A percentile compares a stretch with the other conserved stretches of the same genome.
Conservation (phyloP, 768 basidiomycete genomes). For the Hypsizygus marmoreus region DNA sequence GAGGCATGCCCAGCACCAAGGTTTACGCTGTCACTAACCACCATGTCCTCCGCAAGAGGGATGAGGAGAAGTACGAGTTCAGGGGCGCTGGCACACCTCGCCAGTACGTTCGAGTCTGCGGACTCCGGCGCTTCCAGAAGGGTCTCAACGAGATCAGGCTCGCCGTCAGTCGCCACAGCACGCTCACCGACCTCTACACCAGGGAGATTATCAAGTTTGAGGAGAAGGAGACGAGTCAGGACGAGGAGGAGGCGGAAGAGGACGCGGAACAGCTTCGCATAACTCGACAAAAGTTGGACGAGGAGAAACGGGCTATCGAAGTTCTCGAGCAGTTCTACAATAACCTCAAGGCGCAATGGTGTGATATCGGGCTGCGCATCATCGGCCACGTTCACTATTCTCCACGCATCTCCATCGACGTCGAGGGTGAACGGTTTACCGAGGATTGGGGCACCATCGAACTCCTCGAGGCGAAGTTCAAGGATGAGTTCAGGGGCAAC, state of each 20-base stretch:
- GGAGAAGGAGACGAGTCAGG: constrained; percentile 23
- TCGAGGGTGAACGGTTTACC: constrained; percentile 23
- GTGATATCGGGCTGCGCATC: constrained; percentile 19
- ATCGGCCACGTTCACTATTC: constrained; percentile 26
- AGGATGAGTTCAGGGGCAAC: constrained; percentile 31
- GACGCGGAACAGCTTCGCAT: constrained; percentile 15
- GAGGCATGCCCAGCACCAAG: constrained; percentile 24
- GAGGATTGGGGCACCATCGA: constrained; percentile 27
- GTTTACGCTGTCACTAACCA: constrained; percentile 28
- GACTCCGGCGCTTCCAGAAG: constrained; percentile 22
- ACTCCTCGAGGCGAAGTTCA: constrained; percentile 25
- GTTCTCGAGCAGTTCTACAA: constrained; percentile 24
- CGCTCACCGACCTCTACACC: constrained; percentile 17
- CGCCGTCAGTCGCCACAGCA: constrained; percentile 10
- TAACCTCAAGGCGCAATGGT: constrained; percentile 22
- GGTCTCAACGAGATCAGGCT: constrained; percentile 26
- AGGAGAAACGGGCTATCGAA: constrained; percentile 19
- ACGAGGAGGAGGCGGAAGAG: constrained; percentile 17
- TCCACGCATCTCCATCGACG: constrained; percentile 22
- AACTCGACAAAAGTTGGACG: too few species aligned
- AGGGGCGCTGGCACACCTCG: constrained; percentile 20
- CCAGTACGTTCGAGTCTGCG: constrained; percentile 17
- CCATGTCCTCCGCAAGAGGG: constrained; percentile 28
- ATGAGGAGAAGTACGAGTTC: constrained; percentile 28
- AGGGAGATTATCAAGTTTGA: constrained; percentile 23